Evolutionary conservation across 2,329 filamentous ascomycete genomes (phyloP).

Genomic region (Curvularia lunata): DNA sequence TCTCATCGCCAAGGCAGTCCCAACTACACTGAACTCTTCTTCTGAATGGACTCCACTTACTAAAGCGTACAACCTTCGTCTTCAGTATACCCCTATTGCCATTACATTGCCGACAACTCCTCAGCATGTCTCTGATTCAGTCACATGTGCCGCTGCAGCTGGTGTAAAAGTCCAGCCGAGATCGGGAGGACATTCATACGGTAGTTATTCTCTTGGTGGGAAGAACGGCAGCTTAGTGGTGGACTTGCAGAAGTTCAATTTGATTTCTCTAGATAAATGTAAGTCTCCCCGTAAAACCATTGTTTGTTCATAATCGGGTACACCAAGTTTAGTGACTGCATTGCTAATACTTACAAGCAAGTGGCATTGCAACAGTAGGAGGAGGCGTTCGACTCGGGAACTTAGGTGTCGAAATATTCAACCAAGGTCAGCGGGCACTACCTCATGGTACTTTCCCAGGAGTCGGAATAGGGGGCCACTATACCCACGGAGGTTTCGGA

Average conservation of each 20-base stretch:
- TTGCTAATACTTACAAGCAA: constrained; percentile 22
- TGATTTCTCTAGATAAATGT: constrained; percentile 49
- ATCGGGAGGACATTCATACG: constrained; percentile 68
- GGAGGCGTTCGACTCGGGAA: constrained; percentile 56
- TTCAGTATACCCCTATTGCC: constrained; percentile 54
- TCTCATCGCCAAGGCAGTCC: not conserved
- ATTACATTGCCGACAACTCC: constrained; percentile 60
- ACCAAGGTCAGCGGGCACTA: constrained; percentile 46
- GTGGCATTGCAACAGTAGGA: constrained; percentile 51
- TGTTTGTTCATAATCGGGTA: not conserved
- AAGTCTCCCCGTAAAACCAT: constrained; percentile 47
- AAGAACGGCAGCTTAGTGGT: constrained; percentile 52
- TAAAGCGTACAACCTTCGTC: constrained; percentile 22
- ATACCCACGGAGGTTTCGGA: constrained; percentile 37
- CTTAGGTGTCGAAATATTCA: constrained; percentile 29
- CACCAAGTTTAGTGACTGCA: not conserved
- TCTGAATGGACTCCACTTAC: constrained; percentile 9
- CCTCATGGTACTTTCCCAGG: constrained; percentile 59
- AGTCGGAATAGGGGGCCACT: constrained; percentile 36
- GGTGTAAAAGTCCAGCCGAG: constrained; percentile 62
- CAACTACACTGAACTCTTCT: constrained; percentile 2
- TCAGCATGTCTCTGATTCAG: constrained; percentile 59
- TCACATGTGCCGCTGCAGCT: constrained; percentile 60
- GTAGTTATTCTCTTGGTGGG: constrained; percentile 53
- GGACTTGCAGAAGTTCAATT: constrained; percentile 10